Conservation (phyloP, 306 rosid genomes). For the Nissolia schottii region DNA sequence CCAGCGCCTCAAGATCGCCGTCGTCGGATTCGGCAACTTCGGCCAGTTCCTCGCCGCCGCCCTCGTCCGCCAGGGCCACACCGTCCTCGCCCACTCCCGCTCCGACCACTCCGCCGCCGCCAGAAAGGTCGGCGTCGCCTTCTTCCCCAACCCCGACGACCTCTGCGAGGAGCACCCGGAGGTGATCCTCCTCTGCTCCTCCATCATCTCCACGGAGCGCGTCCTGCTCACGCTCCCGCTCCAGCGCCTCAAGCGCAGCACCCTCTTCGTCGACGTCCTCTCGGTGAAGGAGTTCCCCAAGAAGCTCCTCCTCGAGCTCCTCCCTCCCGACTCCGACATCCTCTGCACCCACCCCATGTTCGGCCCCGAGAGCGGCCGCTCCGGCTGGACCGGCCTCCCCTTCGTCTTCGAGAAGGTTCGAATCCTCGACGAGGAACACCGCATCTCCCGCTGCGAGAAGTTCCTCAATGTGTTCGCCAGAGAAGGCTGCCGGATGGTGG, state of each 20-base stretch:
- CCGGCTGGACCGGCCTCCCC: constrained; percentile 51
- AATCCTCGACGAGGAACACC: constrained; percentile 42
- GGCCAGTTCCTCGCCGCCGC: constrained; percentile 75
- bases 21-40: constrained; percentile 71
- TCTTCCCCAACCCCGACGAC: constrained; percentile 57
- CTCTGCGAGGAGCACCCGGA: constrained; percentile 86
- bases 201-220: constrained; percentile 53
- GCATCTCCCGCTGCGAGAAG: constrained; percentile 46
- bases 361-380: constrained; percentile 61
- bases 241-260: constrained; percentile 61
- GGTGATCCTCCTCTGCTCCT: constrained; percentile 63
- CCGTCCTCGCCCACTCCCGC: constrained; percentile 69
- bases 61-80: constrained; percentile 67
- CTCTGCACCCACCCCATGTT: constrained; percentile 85
- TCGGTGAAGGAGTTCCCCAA: constrained; percentile 79
- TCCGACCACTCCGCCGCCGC: constrained; percentile 51
- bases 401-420: constrained; percentile 68
- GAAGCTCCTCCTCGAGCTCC: constrained; percentile 33
- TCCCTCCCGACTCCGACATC: constrained; percentile 59
- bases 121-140: constrained; percentile 41
- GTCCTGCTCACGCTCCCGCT: constrained; percentile 62
- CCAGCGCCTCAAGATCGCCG: constrained; percentile 61
- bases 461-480: constrained; percentile 49
- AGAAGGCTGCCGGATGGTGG: constrained; percentile 85
- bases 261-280: constrained; percentile 69